Percentiles rank a stretch among this genome's conserved stretches.
These are phyloP conservation scores for Thelephora terrestris DNA, from an alignment of 1,284 basidiomycete genomes.

Conservation along the genomic window DNA sequence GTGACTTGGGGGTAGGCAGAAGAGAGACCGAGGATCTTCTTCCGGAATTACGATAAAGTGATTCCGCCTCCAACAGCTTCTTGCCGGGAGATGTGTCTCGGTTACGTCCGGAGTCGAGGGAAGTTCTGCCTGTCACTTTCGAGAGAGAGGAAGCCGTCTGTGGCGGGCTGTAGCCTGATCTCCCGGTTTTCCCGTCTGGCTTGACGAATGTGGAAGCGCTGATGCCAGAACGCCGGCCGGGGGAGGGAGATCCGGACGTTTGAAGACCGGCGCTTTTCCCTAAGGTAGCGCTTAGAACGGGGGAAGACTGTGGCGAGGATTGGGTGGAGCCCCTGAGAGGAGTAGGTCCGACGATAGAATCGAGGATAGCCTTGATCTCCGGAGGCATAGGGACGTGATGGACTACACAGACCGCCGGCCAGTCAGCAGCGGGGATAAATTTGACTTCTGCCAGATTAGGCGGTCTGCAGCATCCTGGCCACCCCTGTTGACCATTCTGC, in stretches of 20 bases:
- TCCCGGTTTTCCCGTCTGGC: constrained; percentile 16
- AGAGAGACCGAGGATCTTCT: constrained; percentile 39
- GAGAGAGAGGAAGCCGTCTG: constrained; percentile 27
- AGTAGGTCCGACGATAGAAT: constrained; percentile 30
- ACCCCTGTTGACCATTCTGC: constrained; percentile 49
- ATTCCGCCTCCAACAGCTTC: constrained; percentile 38
- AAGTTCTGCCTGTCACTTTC: constrained; percentile 18
- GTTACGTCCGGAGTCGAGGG: constrained; percentile 30
- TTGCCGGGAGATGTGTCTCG: constrained; percentile 41
- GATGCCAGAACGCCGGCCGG: constrained; percentile 41
- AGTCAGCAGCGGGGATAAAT: constrained; percentile 62
- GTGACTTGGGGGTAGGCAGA: constrained; percentile 9
- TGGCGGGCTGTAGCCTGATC: constrained; percentile 39
- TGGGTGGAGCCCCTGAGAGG: constrained; percentile 13
- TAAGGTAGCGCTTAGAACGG: constrained; percentile 21
- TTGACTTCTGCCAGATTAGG: constrained; percentile 47
- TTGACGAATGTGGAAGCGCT: constrained; percentile 21
- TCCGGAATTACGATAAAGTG: constrained; percentile 34
- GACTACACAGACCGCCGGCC: constrained; percentile 64
- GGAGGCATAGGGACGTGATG: constrained; percentile 59
- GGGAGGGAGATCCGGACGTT: constrained; percentile 24
- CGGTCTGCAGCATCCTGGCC: constrained; percentile 76
- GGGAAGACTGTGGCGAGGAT: constrained; percentile 11
- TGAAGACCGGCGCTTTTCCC: constrained; percentile 14
- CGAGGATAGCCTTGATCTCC: constrained; percentile 57